Conservation (phyloP, 2,329 filamentous ascomycete genomes). For the Monilinia aucupariae region DNA sequence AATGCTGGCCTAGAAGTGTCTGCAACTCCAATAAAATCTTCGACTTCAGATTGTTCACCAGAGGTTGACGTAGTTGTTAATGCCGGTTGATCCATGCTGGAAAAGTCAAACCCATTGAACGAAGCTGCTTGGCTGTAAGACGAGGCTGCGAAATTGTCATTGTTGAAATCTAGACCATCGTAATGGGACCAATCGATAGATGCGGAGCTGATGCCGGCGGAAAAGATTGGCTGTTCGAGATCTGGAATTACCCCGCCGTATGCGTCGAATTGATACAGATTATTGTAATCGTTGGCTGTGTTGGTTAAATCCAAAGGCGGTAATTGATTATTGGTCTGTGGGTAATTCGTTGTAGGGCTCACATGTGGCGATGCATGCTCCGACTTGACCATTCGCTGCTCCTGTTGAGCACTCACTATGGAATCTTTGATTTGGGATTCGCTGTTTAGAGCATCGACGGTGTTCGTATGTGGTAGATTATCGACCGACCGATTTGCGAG, state of each 20-base stretch:
- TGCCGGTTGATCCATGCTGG: conserved; percentile 49
- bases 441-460: conserved; percentile 38
- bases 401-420: conserved; percentile 37
- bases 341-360: conserved; percentile 43
- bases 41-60: conserved; percentile 62
- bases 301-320: conserved; percentile 55
- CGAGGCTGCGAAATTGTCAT: conserved; percentile 47
- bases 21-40: conserved; percentile 47
- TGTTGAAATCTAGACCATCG: conserved; percentile 47
- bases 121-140: conserved; percentile 51
- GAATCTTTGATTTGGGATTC: conserved; percentile 38
- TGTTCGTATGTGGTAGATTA: conserved; percentile 40
- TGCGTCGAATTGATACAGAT: conserved; percentile 44
- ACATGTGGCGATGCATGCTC: conserved; percentile 57
- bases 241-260: conserved; percentile 44
- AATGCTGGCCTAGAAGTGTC: conserved; percentile 36
- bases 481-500: conserved; percentile 45
- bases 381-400: conserved; percentile 52
- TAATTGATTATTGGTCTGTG: conserved; percentile 47
- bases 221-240: conserved; percentile 52
- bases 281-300: conserved; percentile 44
- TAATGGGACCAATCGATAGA: conserved; percentile 51
- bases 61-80: conserved; percentile 57
- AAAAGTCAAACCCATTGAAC: conserved; percentile 50
- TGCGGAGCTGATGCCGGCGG: conserved; percentile 53